Evolutionary conservation across 1,284 basidiomycete genomes (phyloP), one percentile per base, ranked within the genome.

Genomic region (Inonotus obliquus): DNA sequence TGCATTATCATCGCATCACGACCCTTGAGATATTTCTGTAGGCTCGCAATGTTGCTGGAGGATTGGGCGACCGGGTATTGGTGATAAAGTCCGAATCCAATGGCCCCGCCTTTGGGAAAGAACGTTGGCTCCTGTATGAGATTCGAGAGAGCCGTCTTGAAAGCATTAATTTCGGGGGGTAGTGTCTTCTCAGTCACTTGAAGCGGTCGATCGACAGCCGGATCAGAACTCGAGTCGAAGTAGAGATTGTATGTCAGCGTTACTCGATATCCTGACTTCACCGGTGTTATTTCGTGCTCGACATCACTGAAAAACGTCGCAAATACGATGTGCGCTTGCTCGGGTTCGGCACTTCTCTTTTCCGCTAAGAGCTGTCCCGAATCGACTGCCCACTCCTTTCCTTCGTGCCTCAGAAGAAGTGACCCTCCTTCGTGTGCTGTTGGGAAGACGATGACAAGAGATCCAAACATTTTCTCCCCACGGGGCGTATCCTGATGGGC

Each of bases 191-290:
- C 52, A 25, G 60, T 13, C 17, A 60, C 48, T 11, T 55, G 51
- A 35, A 58, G 54, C 21, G 59, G 59, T 25, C 60, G 54, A 59
- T 60, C 60, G 41, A 44, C 14, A 4, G 13, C 14, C 41, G 41
- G 13, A 14, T 44, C 14, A 4, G 41, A 44, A 14, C 4, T 4
- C 13, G 41, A 5, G 5, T 52, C 21, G 49, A 25, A 52, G 59
- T 74, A 71, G 29, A 79, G 70, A 62, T 74, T 75, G 63, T 76
- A 79, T 0, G 77, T 76, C 54, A 81, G 65, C 1, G 76, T 80
- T 32, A 81, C 65, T 1, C 76, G 74, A 52, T 32, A 32, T 32
- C 32, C 32, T 32, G 32, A 32, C 32, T 32, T 32, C 32, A 32
- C 32, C 9, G 32, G 32, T 32, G 32, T 32, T 9, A 32, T 9